Base-by-base conservation (phyloP, 352 stramenopile species). In the Globisporangium heterothallicum region DNA sequence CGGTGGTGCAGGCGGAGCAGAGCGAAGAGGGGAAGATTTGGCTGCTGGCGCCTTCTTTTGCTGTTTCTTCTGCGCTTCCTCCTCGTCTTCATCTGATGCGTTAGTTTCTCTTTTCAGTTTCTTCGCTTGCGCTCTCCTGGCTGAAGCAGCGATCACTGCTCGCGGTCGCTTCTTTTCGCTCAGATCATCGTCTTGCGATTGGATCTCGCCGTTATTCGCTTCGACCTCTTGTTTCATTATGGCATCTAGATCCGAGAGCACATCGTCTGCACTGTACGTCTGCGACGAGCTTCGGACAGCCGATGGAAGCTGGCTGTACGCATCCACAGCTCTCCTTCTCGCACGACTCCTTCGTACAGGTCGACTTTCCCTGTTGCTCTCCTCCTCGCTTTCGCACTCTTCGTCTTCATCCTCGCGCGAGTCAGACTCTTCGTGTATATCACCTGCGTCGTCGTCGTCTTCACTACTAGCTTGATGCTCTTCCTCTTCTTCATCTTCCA, bases 211-310 rank as follows among this genome's bases (percentile, higher is more conserved):
- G 16, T 75, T 54, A 19, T 62, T 61, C 3, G 56, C 56, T 7
- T 69, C 63, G 1, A 64, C 60, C 26, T 76, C 67, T 13, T 53
- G 40, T 22, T 70, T 61, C 42, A 83, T 68, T 42, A 85, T 68
- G 9, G 61, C 62, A 40, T 78, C 71, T 26, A 85, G 53, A 58
- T 69, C 64, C 2, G 61, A 64, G 27, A 82, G 19, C 19, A 82
- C 47, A 29, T 85, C 68, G 19, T 74, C 62, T 0, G 62, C 68
- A 13, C 60, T 66, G 38, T 58, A 69, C n/a, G 78, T 67, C 51
- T 80, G 58, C 24, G 66, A 76, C 13, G 40, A 46, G 18, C 21
- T 53, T 2, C 46, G 59, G 27, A 69, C n/a, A 26, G 56, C 44
- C 0, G 53, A 35, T 12, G 63, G 57, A 10, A 82, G 35, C 32